phyloP scores from a whole-genome alignment of 495 filamentous ascomycete species.

The Glarea lozoyensis region DNA sequence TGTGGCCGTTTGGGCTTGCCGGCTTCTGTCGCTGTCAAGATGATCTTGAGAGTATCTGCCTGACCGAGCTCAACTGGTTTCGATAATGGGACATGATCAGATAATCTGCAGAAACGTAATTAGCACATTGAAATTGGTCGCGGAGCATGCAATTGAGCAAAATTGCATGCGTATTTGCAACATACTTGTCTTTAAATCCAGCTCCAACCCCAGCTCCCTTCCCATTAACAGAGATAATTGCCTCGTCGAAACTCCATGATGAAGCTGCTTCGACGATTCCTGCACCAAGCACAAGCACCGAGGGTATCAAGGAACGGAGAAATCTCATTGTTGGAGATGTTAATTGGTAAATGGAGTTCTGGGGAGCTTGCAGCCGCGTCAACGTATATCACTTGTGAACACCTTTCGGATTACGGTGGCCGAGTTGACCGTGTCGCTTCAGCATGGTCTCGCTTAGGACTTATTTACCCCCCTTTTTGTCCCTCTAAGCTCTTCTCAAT shows the following conservation, averaged over 20 bases:
- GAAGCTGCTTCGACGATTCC: slow-evolving; percentile 51
- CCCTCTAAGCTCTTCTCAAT: too few species aligned
- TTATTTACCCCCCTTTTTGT: not conserved
- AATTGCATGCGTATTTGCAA: too few species aligned
- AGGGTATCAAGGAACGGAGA: slow-evolving; percentile 36
- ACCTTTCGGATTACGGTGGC: too few species aligned
- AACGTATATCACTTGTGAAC: slow-evolving; percentile 2
- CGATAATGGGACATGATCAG: slow-evolving; percentile 16
- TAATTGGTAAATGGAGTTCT: not conserved
- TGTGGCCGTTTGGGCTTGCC: slow-evolving; percentile 75
- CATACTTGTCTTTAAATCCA: slow-evolving; percentile 67
- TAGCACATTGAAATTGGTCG: too few species aligned
- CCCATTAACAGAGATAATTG: slow-evolving; percentile 62
- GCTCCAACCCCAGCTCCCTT: slow-evolving; percentile 47
- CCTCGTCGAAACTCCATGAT: slow-evolving; percentile 81
- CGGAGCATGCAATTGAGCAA: too few species aligned
- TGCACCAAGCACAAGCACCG: slow-evolving; percentile 36
- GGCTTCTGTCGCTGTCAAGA: slow-evolving; percentile 71
- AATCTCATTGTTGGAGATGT: slow-evolving; percentile 35
- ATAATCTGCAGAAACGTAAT: slow-evolving; percentile 15
- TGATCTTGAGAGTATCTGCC: slow-evolving; percentile 71
- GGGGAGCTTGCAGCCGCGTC: slow-evolving; percentile 12
- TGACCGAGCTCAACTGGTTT: slow-evolving; percentile 47
- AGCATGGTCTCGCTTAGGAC: too few species aligned
- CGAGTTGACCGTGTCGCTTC: too few species aligned